Percentiles rank a stretch among this genome's conserved stretches.
phyloP scores from a whole-genome alignment of 768 basidiomycete genomes.

The Trametes gibbosa region DNA sequence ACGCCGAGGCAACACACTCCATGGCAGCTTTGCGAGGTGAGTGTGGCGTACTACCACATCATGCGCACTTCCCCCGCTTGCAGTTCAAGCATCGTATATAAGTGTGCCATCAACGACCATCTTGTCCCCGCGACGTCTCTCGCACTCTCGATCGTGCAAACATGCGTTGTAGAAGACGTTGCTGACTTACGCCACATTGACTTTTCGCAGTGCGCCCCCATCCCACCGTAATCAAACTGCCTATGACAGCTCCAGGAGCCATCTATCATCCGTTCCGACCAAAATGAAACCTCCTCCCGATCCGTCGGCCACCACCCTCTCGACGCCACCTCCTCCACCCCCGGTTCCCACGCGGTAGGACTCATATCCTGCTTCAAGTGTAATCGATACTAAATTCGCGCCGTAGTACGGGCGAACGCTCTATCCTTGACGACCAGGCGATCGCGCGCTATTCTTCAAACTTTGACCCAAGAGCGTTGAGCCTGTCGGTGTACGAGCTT shows the following conservation, averaged over 20 bases:
- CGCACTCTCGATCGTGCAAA: background rate
- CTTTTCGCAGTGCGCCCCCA: background rate
- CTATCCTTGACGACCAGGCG: slow-evolving; percentile 5
- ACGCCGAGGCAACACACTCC: background rate
- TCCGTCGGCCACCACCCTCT: background rate
- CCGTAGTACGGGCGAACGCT: background rate
- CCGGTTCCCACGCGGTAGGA: background rate
- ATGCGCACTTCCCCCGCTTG: background rate
- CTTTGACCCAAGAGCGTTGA: background rate
- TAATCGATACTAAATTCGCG: background rate
- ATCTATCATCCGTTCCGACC: background rate
- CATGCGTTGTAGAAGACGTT: background rate
- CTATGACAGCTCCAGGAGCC: too few relatives aligned
- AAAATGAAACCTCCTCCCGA: background rate
- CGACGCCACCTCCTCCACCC: background rate
- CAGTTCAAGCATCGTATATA: background rate
- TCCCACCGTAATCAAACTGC: background rate
- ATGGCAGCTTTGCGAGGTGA: slow-evolving; percentile 6
- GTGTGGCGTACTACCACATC: slow-evolving; percentile 8
- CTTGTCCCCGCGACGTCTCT: background rate
- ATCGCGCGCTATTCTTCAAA: background rate
- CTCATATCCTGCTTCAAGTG: background rate
- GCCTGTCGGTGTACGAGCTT: slow-evolving; percentile 17
- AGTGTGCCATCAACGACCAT: background rate
- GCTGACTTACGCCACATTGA: slow-evolving; percentile 11